Evolutionary conservation across 768 basidiomycete species (phyloP), one percentile per base, ranked within the genome.

Genomic region (Xerocomellus dryophilus): DNA sequence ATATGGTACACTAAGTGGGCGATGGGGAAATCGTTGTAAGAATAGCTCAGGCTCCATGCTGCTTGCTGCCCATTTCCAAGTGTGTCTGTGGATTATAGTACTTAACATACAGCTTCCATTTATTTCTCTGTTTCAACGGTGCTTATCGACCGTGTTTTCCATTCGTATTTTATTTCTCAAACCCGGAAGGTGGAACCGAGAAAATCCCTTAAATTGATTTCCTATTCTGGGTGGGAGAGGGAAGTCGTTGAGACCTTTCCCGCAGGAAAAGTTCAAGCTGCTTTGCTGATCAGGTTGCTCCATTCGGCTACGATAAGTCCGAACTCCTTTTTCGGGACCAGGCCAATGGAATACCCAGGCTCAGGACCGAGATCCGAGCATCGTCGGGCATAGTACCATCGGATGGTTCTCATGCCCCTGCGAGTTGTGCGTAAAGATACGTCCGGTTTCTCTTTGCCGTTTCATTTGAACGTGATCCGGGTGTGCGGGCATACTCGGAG

Each of bases 1-100:
- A 31, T 23, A 41, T 60, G 17, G 64, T 63, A 32, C 65, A 58
- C 43, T 66, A 36, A 36, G 17, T 42, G 10, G n/a, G 43, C 44
- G 29, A 11, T 4, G 20, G 31, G 32, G 46, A 25, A 15, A 18
- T 39, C 5, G 15, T 7, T 29, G n/a, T 18, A 23, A 29, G 35
- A 45, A 29, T 27, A 34, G 17, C 29, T n/a, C n/a, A n/a, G n/a
- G n/a, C n/a, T 21, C 6, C 25, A 27, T 23, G 21, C 3, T 20
- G 15, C 34, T 23, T 32, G 39, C 31, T 8, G 23, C 8, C 42
- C 27, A 29, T 18, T 47, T 31, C 11, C 18, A 11, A 17, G 10
- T 21, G 23, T 40, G 27, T 35, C 23, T 23, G n/a, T 23, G 14
- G 7, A 38, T 38, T n/a, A 23, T 25, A 7, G 17, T 1, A 27